A percentile compares a stretch with the other conserved stretches of the same genome.
These are phyloP conservation scores for Wickerhamia fluorescens DNA, from an alignment of 805 yeast genomes.

Conservation along the genomic window DNA sequence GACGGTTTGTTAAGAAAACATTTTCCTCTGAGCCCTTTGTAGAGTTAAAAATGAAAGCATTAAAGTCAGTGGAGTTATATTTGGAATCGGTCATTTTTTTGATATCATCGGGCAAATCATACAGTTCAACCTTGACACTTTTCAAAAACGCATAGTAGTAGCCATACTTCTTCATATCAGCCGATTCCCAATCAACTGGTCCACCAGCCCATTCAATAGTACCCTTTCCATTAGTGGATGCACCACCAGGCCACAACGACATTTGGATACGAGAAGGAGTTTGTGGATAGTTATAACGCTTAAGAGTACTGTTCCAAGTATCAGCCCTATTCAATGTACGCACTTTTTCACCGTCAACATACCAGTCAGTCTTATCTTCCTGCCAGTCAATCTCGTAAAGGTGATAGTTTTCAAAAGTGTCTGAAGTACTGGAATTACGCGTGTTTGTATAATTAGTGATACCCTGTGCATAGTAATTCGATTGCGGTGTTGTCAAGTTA, in stretches of 20 bases:
- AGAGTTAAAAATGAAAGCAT: conserved; percentile 39
- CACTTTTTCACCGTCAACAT: conserved; percentile 56
- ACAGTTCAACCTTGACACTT: conserved; percentile 56
- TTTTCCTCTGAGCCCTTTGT: conserved; percentile 28
- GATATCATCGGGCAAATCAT: conserved; percentile 61
- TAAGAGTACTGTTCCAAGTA: conserved; percentile 57
- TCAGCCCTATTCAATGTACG: conserved; percentile 58
- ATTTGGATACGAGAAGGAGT: conserved; percentile 69
- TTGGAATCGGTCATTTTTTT: conserved; percentile 5
- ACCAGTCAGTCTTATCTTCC: conserved; percentile 66
- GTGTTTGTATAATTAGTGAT: conserved; percentile 59
- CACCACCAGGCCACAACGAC: conserved; percentile 78
- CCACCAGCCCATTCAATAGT: conserved; percentile 89
- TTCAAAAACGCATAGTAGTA: conserved; percentile 67
- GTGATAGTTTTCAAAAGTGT: conserved; percentile 67
- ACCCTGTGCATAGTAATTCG: conserved; percentile 79
- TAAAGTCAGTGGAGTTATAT: conserved; percentile 25
- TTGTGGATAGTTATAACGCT: conserved; percentile 56
- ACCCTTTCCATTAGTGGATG: conserved; percentile 45
- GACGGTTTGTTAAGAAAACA: conserved; percentile 56
- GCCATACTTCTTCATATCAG: conserved; percentile 70
- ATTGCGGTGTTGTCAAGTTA: conserved; percentile 58
- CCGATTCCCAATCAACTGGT: conserved; percentile 70
- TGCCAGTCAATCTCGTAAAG: conserved; percentile 76
- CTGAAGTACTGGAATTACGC: conserved; percentile 30